Evolutionary conservation across 495 filamentous ascomycete genomes (phyloP), one percentile per base, ranked within the genome.

Genomic region (Xylaria palmicola): DNA sequence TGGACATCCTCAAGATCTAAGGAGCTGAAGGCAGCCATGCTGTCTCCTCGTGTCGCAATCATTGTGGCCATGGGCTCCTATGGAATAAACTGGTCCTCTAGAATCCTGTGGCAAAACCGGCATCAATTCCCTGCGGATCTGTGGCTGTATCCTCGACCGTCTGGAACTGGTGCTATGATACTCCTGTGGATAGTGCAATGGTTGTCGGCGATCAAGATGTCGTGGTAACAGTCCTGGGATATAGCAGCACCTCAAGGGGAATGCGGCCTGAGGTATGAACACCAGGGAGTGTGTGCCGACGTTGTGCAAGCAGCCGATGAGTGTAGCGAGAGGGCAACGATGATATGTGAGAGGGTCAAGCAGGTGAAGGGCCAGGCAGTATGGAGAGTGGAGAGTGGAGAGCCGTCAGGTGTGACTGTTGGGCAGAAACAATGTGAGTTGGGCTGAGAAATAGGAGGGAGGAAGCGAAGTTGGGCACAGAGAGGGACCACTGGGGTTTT

Each of bases 1-100:
- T 79, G 77, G 70, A 80, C 77, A 71, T 81, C 78, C 63, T 81
- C 79, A 71, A 79, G 70, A 56, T 71, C 67, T 80, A 78, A 69
- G 73, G 73, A 69, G 58, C 73, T 79, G 72, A 67, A 80, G 66
- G 72, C 72, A 71, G 78, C 70, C 79, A 81, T 80, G 65, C 61
- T 78, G 58, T 77, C 72, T 66, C 72, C 72, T 66, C 72, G 72
- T 70, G 74, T 62, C 64, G 76, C 62, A 75, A 76, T 71, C 74
- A 77, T 67, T 70, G 76, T 67, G 74, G 72, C 74, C 75, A 77
- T 75, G 74, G 45, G 60, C 56, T 65, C 66, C 64, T 56, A 48
- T 66, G 68, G 68, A 20, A 65, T 57, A 66, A 54, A 51, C 57
- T 60, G 58, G 56, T 65, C 64, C 64, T 65, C 43, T 65, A 57